phyloP scores from a whole-genome alignment of 2,329 filamentous ascomycete species.

The Alternaria sp. region DNA sequence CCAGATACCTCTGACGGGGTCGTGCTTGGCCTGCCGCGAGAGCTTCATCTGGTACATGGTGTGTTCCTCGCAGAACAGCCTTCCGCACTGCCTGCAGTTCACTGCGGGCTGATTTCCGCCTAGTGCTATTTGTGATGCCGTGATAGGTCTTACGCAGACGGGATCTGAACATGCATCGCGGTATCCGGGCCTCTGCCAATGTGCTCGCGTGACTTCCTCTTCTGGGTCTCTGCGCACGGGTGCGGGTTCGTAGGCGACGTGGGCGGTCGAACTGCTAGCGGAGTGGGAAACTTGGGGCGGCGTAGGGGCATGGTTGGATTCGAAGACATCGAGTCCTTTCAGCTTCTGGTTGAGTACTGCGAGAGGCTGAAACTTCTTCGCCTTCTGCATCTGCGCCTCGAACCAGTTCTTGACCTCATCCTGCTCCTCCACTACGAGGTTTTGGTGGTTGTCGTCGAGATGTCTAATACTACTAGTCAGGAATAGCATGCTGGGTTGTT shows the following conservation, averaged over 20 bases:
- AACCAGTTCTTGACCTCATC: slow-evolving; percentile 98
- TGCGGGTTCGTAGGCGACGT: slow-evolving; percentile 46
- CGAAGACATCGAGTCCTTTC: slow-evolving; percentile 90
- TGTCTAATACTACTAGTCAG: slow-evolving; percentile 60
- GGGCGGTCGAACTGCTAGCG: slow-evolving; percentile 42
- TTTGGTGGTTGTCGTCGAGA: slow-evolving; percentile 88
- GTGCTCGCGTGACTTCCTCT: slow-evolving; percentile 82
- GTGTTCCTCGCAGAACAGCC: slow-evolving; percentile 94
- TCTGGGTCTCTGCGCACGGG: slow-evolving; percentile 73
- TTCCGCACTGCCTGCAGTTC: slow-evolving; percentile 92
- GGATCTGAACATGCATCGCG: slow-evolving; percentile 89
- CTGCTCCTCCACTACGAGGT: slow-evolving; percentile 85
- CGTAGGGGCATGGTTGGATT: slow-evolving; percentile 78
- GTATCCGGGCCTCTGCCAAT: slow-evolving; percentile 83
- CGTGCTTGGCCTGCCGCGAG: slow-evolving; percentile 85
- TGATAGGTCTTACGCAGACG: slow-evolving; percentile 67
- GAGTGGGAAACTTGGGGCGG: slow-evolving; percentile 48
- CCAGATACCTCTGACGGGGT: slow-evolving; percentile 90
- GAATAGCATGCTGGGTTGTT: slow-evolving; percentile 18
- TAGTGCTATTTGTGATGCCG: slow-evolving; percentile 65
- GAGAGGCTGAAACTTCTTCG: slow-evolving; percentile 90
- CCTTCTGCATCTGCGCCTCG: slow-evolving; percentile 90
- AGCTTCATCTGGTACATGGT: slow-evolving; percentile 99
- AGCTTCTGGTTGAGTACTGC: slow-evolving; percentile 93
- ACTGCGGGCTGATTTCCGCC: slow-evolving; percentile 82